Evolutionary conservation across 441 rosid genomes (phyloP).

Genomic region (Corymbia citriodora): DNA sequence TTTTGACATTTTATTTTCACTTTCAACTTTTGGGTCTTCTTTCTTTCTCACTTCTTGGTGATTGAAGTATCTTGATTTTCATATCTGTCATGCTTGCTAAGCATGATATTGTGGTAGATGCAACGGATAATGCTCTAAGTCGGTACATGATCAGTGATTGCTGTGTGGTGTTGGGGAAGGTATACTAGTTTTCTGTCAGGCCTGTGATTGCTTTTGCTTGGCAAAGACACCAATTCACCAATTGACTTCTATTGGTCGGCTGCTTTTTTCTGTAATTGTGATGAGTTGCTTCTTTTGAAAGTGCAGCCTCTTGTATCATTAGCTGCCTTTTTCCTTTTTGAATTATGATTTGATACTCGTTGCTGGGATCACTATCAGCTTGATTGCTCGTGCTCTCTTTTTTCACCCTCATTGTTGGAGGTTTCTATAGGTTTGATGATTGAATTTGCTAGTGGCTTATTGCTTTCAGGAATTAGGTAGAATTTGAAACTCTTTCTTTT

Average conservation of each 20-base stretch:
- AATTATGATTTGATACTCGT: background rate
- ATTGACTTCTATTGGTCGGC: background rate
- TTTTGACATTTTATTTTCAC: too few species aligned
- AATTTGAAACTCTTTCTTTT: too few species aligned
- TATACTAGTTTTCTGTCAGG: slow-evolving; percentile 10
- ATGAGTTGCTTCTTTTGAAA: background rate
- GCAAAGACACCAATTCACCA: background rate
- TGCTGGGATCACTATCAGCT: background rate
- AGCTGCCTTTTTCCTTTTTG: background rate
- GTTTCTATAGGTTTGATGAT: background rate
- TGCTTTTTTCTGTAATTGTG: background rate
- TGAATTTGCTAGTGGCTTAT: background rate
- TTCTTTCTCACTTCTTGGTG: too few species aligned
- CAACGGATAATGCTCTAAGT: too few species aligned
- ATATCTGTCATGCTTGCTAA: too few species aligned
- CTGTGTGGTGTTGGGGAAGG: slow-evolving; percentile 90
- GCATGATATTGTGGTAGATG: too few species aligned
- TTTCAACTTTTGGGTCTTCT: too few species aligned
- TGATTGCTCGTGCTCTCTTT: background rate
- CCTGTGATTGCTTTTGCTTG: background rate
- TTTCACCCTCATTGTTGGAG: background rate
- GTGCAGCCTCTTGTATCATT: slow-evolving; percentile 84
- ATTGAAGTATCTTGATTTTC: too few species aligned
- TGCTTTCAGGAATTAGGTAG: too few species aligned
- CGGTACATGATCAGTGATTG: slow-evolving; percentile 98